phyloP scores from a whole-genome alignment of 345 rosid genomes.

The Barbarea vulgaris region DNA sequence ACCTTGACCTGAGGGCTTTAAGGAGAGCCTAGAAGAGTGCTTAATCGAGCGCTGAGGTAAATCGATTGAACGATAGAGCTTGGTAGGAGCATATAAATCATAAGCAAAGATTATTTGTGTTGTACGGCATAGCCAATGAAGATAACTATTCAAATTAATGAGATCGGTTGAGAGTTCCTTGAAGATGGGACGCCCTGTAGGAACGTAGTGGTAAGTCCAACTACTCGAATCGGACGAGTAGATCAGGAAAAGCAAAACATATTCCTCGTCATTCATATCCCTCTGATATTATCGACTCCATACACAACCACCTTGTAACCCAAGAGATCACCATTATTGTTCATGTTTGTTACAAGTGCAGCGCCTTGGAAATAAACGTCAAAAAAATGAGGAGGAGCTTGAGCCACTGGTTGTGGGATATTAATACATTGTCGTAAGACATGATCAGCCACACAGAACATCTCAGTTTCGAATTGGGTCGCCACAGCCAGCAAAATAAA shows the following conservation, averaged over 20 bases:
- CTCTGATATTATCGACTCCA: no score
- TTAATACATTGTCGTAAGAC: neutral
- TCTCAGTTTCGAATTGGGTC: no score
- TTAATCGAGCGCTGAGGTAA: no score
- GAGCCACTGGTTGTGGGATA: neutral
- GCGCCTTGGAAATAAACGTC: neutral
- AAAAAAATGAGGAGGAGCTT: neutral
- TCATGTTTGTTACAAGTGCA: neutral
- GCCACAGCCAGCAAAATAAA: no score
- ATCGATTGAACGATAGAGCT: neutral
- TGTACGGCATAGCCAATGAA: neutral
- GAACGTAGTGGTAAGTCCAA: neutral
- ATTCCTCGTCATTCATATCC: no score
- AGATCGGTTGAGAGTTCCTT: neutral
- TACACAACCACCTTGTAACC: neutral
- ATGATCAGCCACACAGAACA: no score
- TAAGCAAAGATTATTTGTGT: neutral
- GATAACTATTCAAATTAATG: neutral
- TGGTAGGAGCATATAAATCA: neutral
- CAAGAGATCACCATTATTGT: neutral
- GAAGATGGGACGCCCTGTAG: neutral
- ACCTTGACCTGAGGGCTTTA: neutral
- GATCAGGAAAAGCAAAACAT: neutral
- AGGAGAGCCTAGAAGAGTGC: no score
- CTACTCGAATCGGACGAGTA: neutral